phyloP scores from a whole-genome alignment of 805 yeast species.

The Nakazawaea peltata region DNA sequence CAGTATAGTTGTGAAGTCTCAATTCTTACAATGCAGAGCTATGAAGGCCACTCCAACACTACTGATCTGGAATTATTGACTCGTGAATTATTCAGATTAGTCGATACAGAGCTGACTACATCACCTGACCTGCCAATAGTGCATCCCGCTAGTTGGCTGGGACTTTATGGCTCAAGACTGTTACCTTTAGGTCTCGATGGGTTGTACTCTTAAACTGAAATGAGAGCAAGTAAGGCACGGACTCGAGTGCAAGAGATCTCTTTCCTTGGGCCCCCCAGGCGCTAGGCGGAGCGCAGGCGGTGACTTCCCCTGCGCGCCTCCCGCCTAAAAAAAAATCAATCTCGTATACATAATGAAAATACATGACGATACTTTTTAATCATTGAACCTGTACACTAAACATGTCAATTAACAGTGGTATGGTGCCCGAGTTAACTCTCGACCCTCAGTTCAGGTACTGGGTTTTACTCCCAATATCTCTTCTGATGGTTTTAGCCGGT shows the following conservation, averaged over 20 bases:
- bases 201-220: slow-evolving; percentile 29
- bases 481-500: slow-evolving; percentile 87
- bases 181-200: slow-evolving; percentile 67
- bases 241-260: too few species aligned
- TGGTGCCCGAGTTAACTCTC: slow-evolving; percentile 47
- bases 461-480: slow-evolving; percentile 85
- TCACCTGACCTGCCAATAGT: neutral
- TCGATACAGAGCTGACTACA: neutral
- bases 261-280: too few species aligned
- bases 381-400: too few species aligned
- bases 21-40: too few species aligned
- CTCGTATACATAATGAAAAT: too few species aligned
- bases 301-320: too few species aligned
- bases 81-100: slow-evolving; percentile 4
- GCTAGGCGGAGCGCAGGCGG: too few species aligned
- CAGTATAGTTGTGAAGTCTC: too few species aligned
- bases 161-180: slow-evolving; percentile 72
- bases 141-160: slow-evolving; percentile 74
- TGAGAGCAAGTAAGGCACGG: too few species aligned
- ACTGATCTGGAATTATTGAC: slow-evolving; percentile 57
- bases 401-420: too few species aligned
- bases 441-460: slow-evolving; percentile 82
- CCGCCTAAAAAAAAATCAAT: neutral
- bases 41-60: slow-evolving; percentile 89
- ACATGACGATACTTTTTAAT: neutral